Evolutionary conservation across 768 basidiomycete species (phyloP).

Genomic region (Cystofilobasidium bisporidii): DNA sequence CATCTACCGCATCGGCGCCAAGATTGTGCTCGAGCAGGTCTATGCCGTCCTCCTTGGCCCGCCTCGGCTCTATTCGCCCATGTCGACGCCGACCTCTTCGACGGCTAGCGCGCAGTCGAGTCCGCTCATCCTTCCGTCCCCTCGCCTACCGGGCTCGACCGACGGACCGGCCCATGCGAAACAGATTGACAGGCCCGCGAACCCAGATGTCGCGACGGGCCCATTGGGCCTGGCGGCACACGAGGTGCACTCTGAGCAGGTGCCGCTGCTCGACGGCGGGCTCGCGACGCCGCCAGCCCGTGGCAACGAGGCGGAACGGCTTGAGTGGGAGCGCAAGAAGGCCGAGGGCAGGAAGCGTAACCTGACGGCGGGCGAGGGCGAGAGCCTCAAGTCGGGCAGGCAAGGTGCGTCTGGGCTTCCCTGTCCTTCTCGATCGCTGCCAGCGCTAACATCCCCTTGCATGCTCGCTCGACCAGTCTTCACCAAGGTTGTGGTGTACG

Average conservation of each 20-base stretch:
- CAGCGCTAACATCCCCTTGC: background rate
- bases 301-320: background rate
- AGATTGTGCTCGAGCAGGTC: background rate
- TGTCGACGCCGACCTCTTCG: background rate
- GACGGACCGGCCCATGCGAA: background rate
- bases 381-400: constrained; percentile 1
- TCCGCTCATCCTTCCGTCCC: background rate
- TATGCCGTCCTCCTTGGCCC: background rate
- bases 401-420: background rate
- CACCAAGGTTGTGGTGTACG: constrained; percentile 2
- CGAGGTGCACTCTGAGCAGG: background rate
- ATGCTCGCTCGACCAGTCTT: background rate
- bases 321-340: constrained; percentile 9
- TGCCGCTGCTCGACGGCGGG: constrained; percentile 1
- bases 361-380: constrained; percentile 5
- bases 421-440: background rate
- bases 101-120: background rate
- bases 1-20: background rate
- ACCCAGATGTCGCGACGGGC: background rate
- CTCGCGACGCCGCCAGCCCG: background rate
- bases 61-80: background rate
- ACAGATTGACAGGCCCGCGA: too few relatives aligned
- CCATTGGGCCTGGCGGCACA: background rate
- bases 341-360: background rate
- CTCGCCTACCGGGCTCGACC: background rate